Percentiles rank a stretch among this genome's conserved stretches.
Evolutionary conservation across 129 eudicot species (phyloP).

Genomic region (Scalesia atractyloides): DNA sequence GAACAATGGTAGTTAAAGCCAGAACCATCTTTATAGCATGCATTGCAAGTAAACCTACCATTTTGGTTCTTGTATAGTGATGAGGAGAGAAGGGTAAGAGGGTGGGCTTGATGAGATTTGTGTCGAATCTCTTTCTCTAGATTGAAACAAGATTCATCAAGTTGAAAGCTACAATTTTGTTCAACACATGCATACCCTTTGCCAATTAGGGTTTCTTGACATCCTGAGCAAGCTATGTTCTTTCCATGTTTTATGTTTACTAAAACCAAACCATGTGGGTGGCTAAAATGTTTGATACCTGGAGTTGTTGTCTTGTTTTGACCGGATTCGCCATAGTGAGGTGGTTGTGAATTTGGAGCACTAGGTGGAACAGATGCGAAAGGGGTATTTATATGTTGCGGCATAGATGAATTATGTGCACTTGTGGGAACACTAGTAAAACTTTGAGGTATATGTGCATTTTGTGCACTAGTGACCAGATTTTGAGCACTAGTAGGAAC

Average conservation of each 20-base stretch:
- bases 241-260: slow-evolving; percentile 35
- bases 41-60: slow-evolving; percentile 42
- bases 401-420: slow-evolving; percentile 12
- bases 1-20: slow-evolving; percentile 43
- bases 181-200: slow-evolving; percentile 39
- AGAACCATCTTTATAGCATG: slow-evolving; percentile 38
- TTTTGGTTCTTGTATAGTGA: slow-evolving; percentile 12
- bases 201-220: slow-evolving; percentile 37
- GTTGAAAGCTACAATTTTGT: slow-evolving; percentile 43
- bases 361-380: slow-evolving; percentile 9
- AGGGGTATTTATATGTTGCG: slow-evolving; percentile 5
- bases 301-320: slow-evolving; percentile 14
- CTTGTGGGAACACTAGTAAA: slow-evolving; percentile 23
- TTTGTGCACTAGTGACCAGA: slow-evolving; percentile 24
- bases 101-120: slow-evolving; percentile 54
- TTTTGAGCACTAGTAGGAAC: slow-evolving; percentile 17
- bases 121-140: slow-evolving; percentile 41
- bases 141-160: slow-evolving; percentile 49
- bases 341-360: slow-evolving; percentile 17
- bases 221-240: slow-evolving; percentile 42
- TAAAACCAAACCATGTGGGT: slow-evolving; percentile 43
- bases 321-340: slow-evolving; percentile 14
- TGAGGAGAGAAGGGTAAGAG: slow-evolving; percentile 31
- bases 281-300: slow-evolving; percentile 52
- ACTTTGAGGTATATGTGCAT: slow-evolving; percentile 15